Evolutionary conservation across 2,329 filamentous ascomycete species (phyloP).

Genomic region (Aspergillus versicolor): DNA sequence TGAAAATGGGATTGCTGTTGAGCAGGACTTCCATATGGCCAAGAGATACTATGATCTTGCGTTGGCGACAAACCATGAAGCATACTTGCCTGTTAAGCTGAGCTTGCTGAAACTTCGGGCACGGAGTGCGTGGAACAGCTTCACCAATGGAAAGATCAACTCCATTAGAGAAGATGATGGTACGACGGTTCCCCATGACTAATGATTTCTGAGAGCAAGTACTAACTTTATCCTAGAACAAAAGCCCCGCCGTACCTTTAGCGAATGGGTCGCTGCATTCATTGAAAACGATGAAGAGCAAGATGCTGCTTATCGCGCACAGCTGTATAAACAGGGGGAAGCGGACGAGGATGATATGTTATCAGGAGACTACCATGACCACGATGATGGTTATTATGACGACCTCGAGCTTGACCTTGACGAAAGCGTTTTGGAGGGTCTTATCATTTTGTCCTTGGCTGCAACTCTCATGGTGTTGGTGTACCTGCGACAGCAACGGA

Average conservation of each 20-base stretch:
- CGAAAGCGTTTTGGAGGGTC: conserved; percentile 77
- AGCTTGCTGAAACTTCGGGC: conserved; percentile 81
- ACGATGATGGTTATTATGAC: conserved; percentile 57
- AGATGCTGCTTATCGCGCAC: conserved; percentile 61
- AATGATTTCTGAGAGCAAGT: conserved; percentile 20
- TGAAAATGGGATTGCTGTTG: conserved; percentile 88
- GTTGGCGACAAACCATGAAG: conserved; percentile 85
- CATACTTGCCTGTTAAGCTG: conserved; percentile 87
- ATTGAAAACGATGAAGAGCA: conserved; percentile 69
- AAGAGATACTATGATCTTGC: conserved; percentile 96
- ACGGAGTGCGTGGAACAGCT: conserved; percentile 89
- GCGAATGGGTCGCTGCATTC: conserved; percentile 86
- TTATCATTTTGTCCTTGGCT: conserved; percentile 78
- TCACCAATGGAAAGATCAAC: conserved; percentile 88
- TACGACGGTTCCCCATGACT: conserved; percentile 46
- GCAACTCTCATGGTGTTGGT: conserved; percentile 73
- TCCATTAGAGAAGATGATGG: conserved; percentile 86
- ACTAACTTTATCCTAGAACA: conserved; percentile 51
- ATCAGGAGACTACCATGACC: conserved; percentile 26
- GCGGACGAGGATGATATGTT: conserved; percentile 36
- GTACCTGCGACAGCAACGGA: conserved; percentile 63
- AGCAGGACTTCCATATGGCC: conserved; percentile 94
- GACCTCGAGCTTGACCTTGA: conserved; percentile 65
- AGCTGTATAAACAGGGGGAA: conserved; percentile 43
- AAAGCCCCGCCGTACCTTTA: conserved; percentile 72